Evolutionary conservation across 306 rosid genomes (phyloP), one percentile per base, ranked within the genome.

Genomic region (Alnus rubra): DNA sequence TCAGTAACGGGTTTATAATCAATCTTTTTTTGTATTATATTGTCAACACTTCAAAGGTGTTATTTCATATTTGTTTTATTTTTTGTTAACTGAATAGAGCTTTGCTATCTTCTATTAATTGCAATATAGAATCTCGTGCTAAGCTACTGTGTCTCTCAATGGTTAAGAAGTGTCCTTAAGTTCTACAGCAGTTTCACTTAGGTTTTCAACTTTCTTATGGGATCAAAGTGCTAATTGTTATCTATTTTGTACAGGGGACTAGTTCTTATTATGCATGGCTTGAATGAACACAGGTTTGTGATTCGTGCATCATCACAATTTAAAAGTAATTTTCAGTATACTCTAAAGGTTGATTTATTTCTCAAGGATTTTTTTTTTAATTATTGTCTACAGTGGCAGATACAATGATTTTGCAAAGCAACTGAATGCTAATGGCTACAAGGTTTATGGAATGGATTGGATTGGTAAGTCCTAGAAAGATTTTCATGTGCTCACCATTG

Each of bases 371-470:
- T 52, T 82, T 31, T 69, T 79, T 52, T 82, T 31, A 64, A 33
- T 81, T 72, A 69, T 81, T 53, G 72, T 4, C 68, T 47, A 80
- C 91, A 95, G 99, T 81, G 90, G 98, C 70, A 88, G 99, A 77
- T 95, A 95, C 79, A 69, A 33, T 79, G 78, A 87, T 79, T 93
- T 93, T 84, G 98, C 98, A 50, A 95, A 91, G 90, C 84, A 80
- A 81, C 84, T 95, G 78, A 95, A 91, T 87, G 91, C 88, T 56
- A 86, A 86, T 80, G 97, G 98, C 77, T 95, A 62, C 79, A 95
- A 90, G 88, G 98, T 90, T 82, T 93, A 91, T 59, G 99, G 89
- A 53, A 92, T 95, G 94, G 99, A 95, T 82, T 95, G 99, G 99
- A 85, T 90, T 85, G 99, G 99, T 95, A 84, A 85, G 96, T 80